Evolutionary conservation across 352 stramenopile genomes (phyloP).

Genomic region (Pythium sp.): DNA sequence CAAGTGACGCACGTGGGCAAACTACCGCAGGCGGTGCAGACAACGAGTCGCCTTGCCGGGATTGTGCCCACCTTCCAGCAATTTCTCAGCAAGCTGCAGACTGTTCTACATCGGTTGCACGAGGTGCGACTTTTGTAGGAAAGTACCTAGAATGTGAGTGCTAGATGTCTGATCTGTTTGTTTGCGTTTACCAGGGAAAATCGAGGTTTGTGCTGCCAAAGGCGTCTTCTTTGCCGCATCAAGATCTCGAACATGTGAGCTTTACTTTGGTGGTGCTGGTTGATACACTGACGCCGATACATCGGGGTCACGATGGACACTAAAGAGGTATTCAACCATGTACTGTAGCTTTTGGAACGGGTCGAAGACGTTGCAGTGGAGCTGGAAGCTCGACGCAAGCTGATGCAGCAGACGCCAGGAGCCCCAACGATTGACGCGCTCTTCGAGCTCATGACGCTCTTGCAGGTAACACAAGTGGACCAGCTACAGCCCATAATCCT

Average conservation of each 20-base stretch:
- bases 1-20: slow-evolving; percentile 18
- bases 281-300: neutral
- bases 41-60: neutral
- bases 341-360: slow-evolving; percentile 6
- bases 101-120: slow-evolving; percentile 1
- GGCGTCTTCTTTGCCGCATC: neutral
- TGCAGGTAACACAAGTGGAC: slow-evolving; percentile 9
- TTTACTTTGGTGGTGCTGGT: neutral
- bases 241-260: slow-evolving; percentile 4
- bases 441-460: slow-evolving; percentile 18
- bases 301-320: neutral
- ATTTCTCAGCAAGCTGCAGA: slow-evolving; percentile 14
- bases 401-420: slow-evolving; percentile 6
- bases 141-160: neutral
- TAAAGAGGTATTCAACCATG: neutral
- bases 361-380: slow-evolving; percentile 9
- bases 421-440: slow-evolving; percentile 7
- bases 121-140: neutral
- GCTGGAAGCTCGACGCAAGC: slow-evolving; percentile 12
- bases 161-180: neutral
- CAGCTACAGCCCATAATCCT: slow-evolving; percentile 11
- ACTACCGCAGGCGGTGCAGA: slow-evolving; percentile 15
- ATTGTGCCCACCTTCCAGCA: slow-evolving; percentile 8
- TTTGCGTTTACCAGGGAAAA: neutral
- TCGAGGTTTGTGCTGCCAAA: slow-evolving; percentile 6